Base-by-base conservation (phyloP, 768 basidiomycete species). In the Tephrocybe sp. region DNA sequence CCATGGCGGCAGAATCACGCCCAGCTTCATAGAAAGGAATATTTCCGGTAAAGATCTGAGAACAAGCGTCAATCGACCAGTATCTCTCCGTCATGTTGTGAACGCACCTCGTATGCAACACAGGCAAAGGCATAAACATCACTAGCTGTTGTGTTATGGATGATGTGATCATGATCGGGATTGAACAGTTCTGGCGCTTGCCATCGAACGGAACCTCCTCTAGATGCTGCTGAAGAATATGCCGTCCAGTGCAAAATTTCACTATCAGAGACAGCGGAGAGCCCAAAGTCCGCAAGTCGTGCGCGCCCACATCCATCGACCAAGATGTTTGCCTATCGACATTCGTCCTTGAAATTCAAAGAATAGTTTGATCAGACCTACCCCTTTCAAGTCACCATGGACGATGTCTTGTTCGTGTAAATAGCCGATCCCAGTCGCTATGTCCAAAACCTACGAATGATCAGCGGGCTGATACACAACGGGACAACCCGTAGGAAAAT, bases 361-460 rank as follows among this genome's bases (percentile, higher is more conserved):
- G 27, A 9, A 29, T 33, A 24, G n/a, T n/a, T n/a, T 9, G n/a
- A 29, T n/a, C 18, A 22, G 4, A 33, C 15, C 8, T 43, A 74
- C 75, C 16, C 70, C 74, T 51, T 73, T 74, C 18, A 77, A 61
- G 42, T 78, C 75, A 0, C 75, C 75, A 42, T 75, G 77, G 12
- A 76, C 62, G 22, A 77, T 64, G 7, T 62, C 56, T 37, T 60
- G 53, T 12, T 54, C 55, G 47, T 71, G 71, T 16, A 73, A 56
- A 53, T 71, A 70, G 1, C 52, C 42, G 4, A 71, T 49, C 1
- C 70, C 71, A 15, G 50, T 46, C 1, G 65, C 65, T 7, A 71
- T 58, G 40, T 70, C 71, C 5, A 54, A 57, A n/a, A 65, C 41
- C 70, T 70, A 23, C 18, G 11, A 21, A 29, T 55, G 22, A 31